These are phyloP conservation scores for Amanita phalloides DNA, from an alignment of 768 basidiomycete species.

Conservation along the genomic window DNA sequence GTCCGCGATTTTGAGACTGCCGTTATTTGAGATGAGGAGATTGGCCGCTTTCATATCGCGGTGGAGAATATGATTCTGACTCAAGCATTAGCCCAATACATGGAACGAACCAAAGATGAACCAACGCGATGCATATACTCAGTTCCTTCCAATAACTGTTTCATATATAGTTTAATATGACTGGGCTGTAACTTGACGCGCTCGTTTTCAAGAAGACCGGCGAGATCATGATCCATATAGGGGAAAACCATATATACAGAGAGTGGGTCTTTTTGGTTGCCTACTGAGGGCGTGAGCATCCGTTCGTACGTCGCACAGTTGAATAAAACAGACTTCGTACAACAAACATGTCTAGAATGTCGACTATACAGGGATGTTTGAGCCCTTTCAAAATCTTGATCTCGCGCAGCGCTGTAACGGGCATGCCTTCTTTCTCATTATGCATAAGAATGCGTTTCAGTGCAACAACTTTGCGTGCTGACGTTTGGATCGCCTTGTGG, in stretches of 20 bases:
- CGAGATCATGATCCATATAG: slow-evolving; percentile 99
- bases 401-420: slow-evolving; percentile 92
- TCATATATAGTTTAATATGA: slow-evolving; percentile 93
- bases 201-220: slow-evolving; percentile 88
- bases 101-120: slow-evolving; percentile 10
- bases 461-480: slow-evolving; percentile 59
- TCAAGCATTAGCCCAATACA: background rate
- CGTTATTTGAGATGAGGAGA: slow-evolving; percentile 81
- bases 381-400: slow-evolving; percentile 93
- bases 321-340: slow-evolving; percentile 47
- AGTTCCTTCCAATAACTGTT: slow-evolving; percentile 91
- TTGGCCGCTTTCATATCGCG: slow-evolving; percentile 99
- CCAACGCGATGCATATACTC: slow-evolving; percentile 91
- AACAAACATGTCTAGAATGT: slow-evolving; percentile 89
- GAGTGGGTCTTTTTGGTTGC: slow-evolving; percentile 58
- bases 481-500: slow-evolving; percentile 70
- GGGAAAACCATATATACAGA: slow-evolving; percentile 99
- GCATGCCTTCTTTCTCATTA: slow-evolving; percentile 94
- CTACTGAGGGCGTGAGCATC: slow-evolving; percentile 18
- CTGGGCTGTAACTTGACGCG: slow-evolving; percentile 73
- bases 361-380: slow-evolving; percentile 76
- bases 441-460: slow-evolving; percentile 95
- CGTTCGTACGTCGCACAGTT: background rate
- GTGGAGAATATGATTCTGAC: slow-evolving; percentile 89
- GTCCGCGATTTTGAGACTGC: slow-evolving; percentile 81